phyloP scores from a whole-genome alignment of 345 rosid genomes.

The Durio zibethinus region DNA sequence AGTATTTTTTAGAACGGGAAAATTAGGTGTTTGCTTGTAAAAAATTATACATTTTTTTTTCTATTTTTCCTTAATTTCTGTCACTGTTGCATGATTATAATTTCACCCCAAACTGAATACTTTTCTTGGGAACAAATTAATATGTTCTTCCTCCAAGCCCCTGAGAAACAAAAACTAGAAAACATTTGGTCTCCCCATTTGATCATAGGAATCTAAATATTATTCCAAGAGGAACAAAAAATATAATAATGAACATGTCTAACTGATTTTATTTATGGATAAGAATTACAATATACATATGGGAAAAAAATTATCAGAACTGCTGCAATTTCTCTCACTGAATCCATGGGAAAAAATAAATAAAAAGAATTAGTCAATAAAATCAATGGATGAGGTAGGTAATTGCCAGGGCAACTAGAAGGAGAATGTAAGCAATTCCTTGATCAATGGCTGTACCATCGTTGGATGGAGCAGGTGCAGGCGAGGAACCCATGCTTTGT shows the following conservation, averaged over 20 bases:
- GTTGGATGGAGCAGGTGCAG: slow-evolving; percentile 10
- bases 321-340: background rate
- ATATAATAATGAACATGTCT: background rate
- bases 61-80: too few relatives aligned
- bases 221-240: background rate
- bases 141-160: too few relatives aligned
- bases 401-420: slow-evolving; percentile 8
- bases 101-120: too few relatives aligned
- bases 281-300: background rate
- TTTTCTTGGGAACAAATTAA: too few relatives aligned
- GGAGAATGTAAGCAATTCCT: slow-evolving; percentile 17
- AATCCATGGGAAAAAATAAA: background rate
- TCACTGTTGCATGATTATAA: too few relatives aligned
- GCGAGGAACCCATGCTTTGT: slow-evolving; percentile 1
- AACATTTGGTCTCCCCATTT: background rate
- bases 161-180: background rate
- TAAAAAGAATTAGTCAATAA: background rate
- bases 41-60: too few relatives aligned
- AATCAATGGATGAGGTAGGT: slow-evolving; percentile 17
- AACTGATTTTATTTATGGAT: background rate
- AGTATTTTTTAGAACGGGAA: too few relatives aligned
- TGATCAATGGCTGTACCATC: slow-evolving; percentile 15
- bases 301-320: background rate
- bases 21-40: too few relatives aligned
- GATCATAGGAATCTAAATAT: background rate